A percentile compares a stretch with the other conserved stretches of the same genome.
Conservation (phyloP, 257 asterid species). For the Fraxinus anomala region DNA sequence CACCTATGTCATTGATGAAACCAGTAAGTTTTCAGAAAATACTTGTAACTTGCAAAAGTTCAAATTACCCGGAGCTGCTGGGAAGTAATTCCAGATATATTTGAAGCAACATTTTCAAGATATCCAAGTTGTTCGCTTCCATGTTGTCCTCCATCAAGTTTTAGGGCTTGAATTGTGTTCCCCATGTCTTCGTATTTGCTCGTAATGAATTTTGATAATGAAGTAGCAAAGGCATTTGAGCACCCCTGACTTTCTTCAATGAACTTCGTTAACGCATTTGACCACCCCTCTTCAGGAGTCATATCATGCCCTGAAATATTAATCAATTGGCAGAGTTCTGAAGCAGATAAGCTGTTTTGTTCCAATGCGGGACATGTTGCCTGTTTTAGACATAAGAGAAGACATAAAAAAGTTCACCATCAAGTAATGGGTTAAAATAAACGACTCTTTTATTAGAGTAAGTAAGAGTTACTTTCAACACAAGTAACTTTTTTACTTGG, state of each 20-base stretch:
- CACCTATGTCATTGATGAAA: not conserved
- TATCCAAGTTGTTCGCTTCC: slow-evolving; percentile 39
- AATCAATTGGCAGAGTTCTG: slow-evolving; percentile 39
- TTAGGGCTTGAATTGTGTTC: slow-evolving; percentile 38
- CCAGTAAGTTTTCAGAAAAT: not conserved
- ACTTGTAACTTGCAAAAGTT: not conserved
- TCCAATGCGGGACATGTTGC: slow-evolving; percentile 89
- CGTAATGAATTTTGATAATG: slow-evolving; percentile 52
- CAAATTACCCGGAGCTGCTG: slow-evolving; percentile 68
- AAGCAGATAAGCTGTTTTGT: slow-evolving; percentile 50
- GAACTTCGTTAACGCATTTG: slow-evolving; percentile 50
- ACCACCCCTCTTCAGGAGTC: slow-evolving; percentile 48
- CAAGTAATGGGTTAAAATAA: not conserved
- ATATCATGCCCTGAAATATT: slow-evolving; percentile 41
- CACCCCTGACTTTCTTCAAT: slow-evolving; percentile 38
- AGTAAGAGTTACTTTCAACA: not conserved
- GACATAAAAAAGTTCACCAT: not conserved
- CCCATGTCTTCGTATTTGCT: slow-evolving; percentile 40
- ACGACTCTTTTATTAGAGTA: not conserved
- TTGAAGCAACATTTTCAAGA: slow-evolving; percentile 54
- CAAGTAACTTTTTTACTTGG: not conserved
- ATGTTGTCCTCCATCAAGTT: slow-evolving; percentile 36
- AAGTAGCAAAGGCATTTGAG: slow-evolving; percentile 60
- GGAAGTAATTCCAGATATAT: slow-evolving; percentile 70
- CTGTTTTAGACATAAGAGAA: slow-evolving; percentile 46